These are phyloP conservation scores for Purpureocillium lavendulum DNA, from an alignment of 2,329 filamentous ascomycete species.

Conservation along the genomic window DNA sequence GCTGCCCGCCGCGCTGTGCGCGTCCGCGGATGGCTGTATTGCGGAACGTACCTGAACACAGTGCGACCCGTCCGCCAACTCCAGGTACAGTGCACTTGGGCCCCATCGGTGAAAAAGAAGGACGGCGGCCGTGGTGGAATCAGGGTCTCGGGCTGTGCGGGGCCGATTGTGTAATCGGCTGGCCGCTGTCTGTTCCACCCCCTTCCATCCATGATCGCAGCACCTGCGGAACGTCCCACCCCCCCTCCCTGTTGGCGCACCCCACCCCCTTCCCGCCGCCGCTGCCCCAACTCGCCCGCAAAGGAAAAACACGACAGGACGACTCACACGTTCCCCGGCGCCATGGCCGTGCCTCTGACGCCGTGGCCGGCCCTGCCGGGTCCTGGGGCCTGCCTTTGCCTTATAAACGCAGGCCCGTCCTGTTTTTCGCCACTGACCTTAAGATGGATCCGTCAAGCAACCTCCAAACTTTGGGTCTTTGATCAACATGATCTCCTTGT, in stretches of 20 bases:
- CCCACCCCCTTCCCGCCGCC: neutral
- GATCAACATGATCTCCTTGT: slow-evolving; percentile 4
- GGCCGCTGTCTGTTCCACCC: neutral
- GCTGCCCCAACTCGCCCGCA: neutral
- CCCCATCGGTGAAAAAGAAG: too few species aligned
- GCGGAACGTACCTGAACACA: too few species aligned
- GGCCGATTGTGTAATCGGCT: slow-evolving; percentile 1
- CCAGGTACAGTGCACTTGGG: too few species aligned
- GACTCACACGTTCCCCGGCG: neutral
- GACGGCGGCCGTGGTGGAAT: neutral
- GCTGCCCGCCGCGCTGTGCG: too few species aligned
- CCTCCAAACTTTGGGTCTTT: neutral
- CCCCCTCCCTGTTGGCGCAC: too few species aligned
- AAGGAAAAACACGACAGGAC: neutral
- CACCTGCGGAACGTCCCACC: too few species aligned
- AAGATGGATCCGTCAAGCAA: neutral
- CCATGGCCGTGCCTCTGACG: slow-evolving; percentile 2
- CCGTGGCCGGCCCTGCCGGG: slow-evolving; percentile 2
- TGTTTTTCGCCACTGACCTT: slow-evolving; percentile 1
- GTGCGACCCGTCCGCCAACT: too few species aligned
- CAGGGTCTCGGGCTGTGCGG: slow-evolving; percentile 4
- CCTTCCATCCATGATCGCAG: too few species aligned
- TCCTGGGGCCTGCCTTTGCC: neutral
- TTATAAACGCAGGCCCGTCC: slow-evolving; percentile 4
- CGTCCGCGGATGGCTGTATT: too few species aligned